phyloP scores from a whole-genome alignment of 164 flowering plant genomes.

The Aristolochia contorta region DNA sequence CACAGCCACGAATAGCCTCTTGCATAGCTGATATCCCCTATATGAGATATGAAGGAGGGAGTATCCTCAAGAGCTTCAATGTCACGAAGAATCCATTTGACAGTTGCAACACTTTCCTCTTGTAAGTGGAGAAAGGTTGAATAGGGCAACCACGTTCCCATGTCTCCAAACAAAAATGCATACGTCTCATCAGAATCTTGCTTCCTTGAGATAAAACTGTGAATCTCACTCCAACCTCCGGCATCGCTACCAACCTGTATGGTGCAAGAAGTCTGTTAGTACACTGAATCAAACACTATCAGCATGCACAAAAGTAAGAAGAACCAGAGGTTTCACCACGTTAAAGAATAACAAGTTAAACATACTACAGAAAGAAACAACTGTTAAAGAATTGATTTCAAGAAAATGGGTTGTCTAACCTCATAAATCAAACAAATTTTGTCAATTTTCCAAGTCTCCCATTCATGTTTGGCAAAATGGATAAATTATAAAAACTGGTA shows the following conservation, averaged over 20 bases:
- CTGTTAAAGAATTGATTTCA: too few relatives aligned
- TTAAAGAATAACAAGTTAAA: too few relatives aligned
- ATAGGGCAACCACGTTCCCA: constrained; percentile 87
- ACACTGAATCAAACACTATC: too few relatives aligned
- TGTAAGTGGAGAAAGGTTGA: constrained; percentile 69
- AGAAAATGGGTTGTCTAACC: too few relatives aligned
- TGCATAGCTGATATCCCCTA: constrained; percentile 97
- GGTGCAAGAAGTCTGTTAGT: too few relatives aligned
- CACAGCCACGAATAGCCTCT: constrained; percentile 94
- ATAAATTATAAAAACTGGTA: too few relatives aligned
- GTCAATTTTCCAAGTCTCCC: too few relatives aligned
- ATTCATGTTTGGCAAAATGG: too few relatives aligned
- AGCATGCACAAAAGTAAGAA: too few relatives aligned
- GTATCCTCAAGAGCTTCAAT: constrained; percentile 75
- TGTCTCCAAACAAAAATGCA: constrained; percentile 89
- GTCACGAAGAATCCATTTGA: constrained; percentile 89
- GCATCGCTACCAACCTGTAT: constrained; percentile 79
- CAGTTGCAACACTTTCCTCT: constrained; percentile 75
- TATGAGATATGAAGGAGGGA: constrained; percentile 80
- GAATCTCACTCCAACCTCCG: constrained; percentile 70
- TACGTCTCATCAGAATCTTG: constrained; percentile 53
- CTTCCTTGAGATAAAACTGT: constrained; percentile 57
- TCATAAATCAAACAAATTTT: too few relatives aligned
- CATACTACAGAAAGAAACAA: too few relatives aligned
- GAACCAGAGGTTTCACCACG: too few relatives aligned